A percentile compares a stretch with the other conserved stretches of the same genome.
These are phyloP conservation scores for Macrolepiota albuminosa DNA, from an alignment of 768 basidiomycete genomes.

Conservation along the genomic window DNA sequence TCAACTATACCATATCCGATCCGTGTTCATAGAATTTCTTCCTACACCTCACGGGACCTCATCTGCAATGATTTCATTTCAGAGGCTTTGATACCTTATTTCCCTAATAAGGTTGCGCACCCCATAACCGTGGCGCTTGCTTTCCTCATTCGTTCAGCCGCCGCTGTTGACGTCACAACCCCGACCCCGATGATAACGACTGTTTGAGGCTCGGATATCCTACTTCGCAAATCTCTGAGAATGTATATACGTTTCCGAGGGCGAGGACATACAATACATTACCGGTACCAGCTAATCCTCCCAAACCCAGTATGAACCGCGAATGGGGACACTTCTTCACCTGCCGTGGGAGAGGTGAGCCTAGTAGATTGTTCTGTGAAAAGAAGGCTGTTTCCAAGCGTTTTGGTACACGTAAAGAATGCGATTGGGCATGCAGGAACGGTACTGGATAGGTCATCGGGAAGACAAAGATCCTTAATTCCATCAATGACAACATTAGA, in stretches of 20 bases:
- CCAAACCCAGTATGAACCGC: conserved; percentile 64
- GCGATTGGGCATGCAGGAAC: conserved; percentile 42
- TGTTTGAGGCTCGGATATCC: conserved; percentile 30
- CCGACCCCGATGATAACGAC: conserved; percentile 78
- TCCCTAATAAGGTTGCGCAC: conserved; percentile 48
- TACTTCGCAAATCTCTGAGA: conserved; percentile 42
- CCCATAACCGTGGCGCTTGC: conserved; percentile 75
- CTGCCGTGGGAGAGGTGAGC: not conserved
- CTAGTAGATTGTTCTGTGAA: conserved; percentile 47
- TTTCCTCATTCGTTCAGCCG: conserved; percentile 61
- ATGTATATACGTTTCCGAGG: conserved; percentile 71
- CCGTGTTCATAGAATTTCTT: not conserved
- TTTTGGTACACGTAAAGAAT: conserved; percentile 80
- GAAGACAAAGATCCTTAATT: conserved; percentile 36
- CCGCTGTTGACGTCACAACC: conserved; percentile 62
- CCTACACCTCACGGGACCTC: not conserved
- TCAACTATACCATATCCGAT: not conserved
- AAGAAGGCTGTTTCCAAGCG: conserved; percentile 64
- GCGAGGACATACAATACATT: conserved; percentile 71
- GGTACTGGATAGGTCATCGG: conserved; percentile 2
- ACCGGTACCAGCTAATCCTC: conserved; percentile 79
- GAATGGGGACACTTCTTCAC: conserved; percentile 25
- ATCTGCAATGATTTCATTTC: conserved; percentile 38
- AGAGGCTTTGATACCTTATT: conserved; percentile 50
- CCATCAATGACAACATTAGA: conserved; percentile 49